A percentile compares a stretch with the other conserved stretches of the same genome.
Conservation (phyloP, 345 rosid genomes). For the Erysimum cheiranthoides region DNA sequence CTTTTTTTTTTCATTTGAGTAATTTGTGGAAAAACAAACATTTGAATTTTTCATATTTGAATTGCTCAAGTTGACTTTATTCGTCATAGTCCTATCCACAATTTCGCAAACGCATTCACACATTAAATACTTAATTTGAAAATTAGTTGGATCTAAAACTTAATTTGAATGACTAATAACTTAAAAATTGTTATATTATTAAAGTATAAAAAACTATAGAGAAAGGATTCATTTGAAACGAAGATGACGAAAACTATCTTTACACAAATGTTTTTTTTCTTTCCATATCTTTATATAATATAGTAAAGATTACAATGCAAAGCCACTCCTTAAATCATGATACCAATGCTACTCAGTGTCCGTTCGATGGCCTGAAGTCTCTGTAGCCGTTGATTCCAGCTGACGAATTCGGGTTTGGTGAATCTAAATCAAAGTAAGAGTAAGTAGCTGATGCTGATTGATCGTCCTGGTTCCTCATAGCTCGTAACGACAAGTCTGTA, state of each 20-base stretch:
- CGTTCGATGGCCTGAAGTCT: slow-evolving; percentile 75
- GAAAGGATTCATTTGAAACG: slow-evolving; percentile 16
- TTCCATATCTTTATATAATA: slow-evolving; percentile 6
- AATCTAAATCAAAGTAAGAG: slow-evolving; percentile 37
- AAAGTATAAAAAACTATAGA: background rate
- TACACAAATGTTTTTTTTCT: slow-evolving; percentile 22
- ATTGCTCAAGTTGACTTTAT: slow-evolving; percentile 5
- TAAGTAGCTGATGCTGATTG: slow-evolving; percentile 33
- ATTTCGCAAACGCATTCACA: background rate
- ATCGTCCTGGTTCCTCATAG: slow-evolving; percentile 60
- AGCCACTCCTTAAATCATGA: slow-evolving; percentile 12
- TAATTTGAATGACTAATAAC: slow-evolving; percentile 10
- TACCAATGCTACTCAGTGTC: slow-evolving; percentile 53
- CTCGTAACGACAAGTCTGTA: slow-evolving; percentile 60
- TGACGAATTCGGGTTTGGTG: slow-evolving; percentile 60
- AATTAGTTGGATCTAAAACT: background rate
- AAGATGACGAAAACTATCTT: slow-evolving; percentile 20
- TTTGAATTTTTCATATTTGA: background rate
- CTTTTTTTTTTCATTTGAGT: background rate
- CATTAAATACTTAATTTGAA: background rate
- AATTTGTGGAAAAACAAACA: background rate
- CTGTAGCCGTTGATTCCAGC: slow-evolving; percentile 64
- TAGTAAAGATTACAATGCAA: slow-evolving; percentile 25
- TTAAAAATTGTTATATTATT: background rate
- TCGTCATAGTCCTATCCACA: background rate